Evolutionary conservation across 129 eudicot genomes (phyloP).

Genomic region (Helianthus tuberosus): DNA sequence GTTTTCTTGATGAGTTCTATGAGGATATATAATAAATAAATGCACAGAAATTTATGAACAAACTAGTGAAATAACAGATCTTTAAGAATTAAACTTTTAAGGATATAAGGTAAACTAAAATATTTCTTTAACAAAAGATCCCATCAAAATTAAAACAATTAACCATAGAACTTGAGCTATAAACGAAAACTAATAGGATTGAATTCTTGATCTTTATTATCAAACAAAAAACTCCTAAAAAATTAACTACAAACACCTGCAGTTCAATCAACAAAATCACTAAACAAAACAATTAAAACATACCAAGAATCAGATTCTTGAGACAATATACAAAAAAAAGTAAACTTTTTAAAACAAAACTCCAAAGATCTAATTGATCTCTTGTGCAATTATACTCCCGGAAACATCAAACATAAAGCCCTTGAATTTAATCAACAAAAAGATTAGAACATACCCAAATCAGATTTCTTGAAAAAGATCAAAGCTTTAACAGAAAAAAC

Average conservation of each 20-base stretch:
- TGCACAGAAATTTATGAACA: background rate
- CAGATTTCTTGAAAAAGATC: conserved; percentile 12
- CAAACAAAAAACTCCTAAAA: conserved; percentile 9
- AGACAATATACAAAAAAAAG: background rate
- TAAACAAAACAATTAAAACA: background rate
- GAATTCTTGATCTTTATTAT: conserved; percentile 2
- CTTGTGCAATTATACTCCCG: too few species aligned
- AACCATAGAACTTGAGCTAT: conserved; percentile 11
- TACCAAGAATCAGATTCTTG: conserved; percentile 17
- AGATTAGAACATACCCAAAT: conserved; percentile 2
- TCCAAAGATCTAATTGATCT: background rate
- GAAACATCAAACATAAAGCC: background rate
- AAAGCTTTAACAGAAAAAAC: background rate
- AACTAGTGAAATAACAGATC: conserved; percentile 7
- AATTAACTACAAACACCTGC: conserved; percentile 1
- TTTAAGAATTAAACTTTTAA: background rate
- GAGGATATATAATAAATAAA: background rate
- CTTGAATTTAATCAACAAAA: conserved; percentile 1
- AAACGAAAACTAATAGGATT: background rate
- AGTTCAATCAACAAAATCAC: background rate
- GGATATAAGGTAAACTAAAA: background rate
- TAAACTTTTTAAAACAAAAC: background rate
- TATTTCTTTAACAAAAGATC: conserved; percentile 2
- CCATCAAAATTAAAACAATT: background rate
- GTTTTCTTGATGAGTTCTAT: conserved; percentile 17